Conservation (phyloP, 2,329 filamentous ascomycete genomes). For the Pyricularia grisea region DNA sequence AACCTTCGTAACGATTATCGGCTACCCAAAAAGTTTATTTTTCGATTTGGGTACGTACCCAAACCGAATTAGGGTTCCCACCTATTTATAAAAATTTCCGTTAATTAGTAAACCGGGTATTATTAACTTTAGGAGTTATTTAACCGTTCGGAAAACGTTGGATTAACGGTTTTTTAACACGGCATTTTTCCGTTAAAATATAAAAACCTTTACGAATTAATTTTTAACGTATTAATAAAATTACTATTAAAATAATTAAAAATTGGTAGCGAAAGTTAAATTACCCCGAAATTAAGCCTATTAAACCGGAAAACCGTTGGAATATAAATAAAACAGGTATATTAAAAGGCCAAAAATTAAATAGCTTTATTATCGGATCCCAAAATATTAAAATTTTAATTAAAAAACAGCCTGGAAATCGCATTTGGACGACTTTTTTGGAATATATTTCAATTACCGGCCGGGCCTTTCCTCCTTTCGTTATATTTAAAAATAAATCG, state of each 20-base stretch:
- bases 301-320: background rate
- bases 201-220: background rate
- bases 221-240: background rate
- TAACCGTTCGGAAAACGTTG: too few relatives aligned
- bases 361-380: background rate
- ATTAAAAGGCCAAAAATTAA: background rate
- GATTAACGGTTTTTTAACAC: background rate
- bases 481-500: background rate
- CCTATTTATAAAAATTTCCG: slow-evolving; percentile 5
- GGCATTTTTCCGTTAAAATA: background rate
- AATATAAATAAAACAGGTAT: background rate
- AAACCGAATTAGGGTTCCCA: slow-evolving; percentile 5
- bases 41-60: slow-evolving; percentile 2
- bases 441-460: background rate
- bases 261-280: background rate
- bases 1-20: too few relatives aligned
- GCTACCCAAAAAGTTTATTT: too few relatives aligned
- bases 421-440: background rate
- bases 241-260: background rate
- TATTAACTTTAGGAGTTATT: background rate
- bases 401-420: background rate
- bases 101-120: slow-evolving; percentile 4
- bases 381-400: background rate
- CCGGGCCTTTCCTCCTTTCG: background rate
- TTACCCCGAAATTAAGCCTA: background rate